Conservation (phyloP, 352 stramenopile species). For the Pythium dissotocum region DNA sequence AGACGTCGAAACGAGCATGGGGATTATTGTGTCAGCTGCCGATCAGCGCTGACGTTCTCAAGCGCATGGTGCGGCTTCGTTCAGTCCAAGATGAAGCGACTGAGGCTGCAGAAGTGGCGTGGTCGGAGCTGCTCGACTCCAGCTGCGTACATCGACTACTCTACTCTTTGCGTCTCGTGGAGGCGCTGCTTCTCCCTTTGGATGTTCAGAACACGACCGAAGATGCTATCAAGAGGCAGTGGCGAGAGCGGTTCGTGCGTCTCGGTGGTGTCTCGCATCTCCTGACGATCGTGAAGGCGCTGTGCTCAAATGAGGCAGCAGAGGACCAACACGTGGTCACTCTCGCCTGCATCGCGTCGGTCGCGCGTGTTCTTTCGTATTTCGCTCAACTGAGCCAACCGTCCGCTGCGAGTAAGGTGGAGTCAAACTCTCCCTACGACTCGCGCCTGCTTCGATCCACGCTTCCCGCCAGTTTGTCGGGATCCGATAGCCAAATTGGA, state of each 20-base stretch:
- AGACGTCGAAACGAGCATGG: conserved; percentile 66
- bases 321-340: neutral
- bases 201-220: conserved; percentile 9
- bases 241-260: conserved; percentile 76
- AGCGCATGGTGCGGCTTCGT: conserved; percentile 65
- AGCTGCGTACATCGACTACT: conserved; percentile 55
- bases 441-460: conserved; percentile 14
- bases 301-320: conserved; percentile 33
- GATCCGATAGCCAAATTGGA: neutral
- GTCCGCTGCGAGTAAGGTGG: neutral
- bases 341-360: conserved; percentile 49
- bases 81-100: conserved; percentile 8
- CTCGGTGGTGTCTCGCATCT: conserved; percentile 56
- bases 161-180: conserved; percentile 68
- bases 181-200: conserved; percentile 60
- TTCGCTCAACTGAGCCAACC: conserved; percentile 19
- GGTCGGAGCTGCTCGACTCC: conserved; percentile 46
- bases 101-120: conserved; percentile 23
- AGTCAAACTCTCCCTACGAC: conserved; percentile 17
- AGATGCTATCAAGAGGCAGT: conserved; percentile 60
- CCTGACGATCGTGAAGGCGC: conserved; percentile 27
- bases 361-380: conserved; percentile 35
- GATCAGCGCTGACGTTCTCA: conserved; percentile 64
- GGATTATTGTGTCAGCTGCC: conserved; percentile 70
- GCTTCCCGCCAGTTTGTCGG: conserved; percentile 12